Evolutionary conservation across 2,329 filamentous ascomycete species (phyloP), one percentile per base, ranked within the genome.

Genomic region (Aspergillus eucalypticola): DNA sequence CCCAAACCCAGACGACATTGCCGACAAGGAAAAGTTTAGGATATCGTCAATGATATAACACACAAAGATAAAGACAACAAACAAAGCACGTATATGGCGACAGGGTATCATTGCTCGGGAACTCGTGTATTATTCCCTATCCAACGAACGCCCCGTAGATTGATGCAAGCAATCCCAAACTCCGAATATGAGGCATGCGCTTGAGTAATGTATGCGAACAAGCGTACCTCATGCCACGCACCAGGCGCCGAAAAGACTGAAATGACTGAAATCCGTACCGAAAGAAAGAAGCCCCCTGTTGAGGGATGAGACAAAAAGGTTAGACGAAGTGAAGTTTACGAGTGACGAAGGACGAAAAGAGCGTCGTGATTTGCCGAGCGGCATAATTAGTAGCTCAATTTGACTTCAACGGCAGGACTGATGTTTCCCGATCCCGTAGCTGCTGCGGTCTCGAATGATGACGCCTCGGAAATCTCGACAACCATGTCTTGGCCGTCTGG

Each of bases 401-500:
- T 69, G 78, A 81, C 72, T 80, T 85, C 71, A 76, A 77, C 46
- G 69, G 76, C 60, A 68, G 71, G 64, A 51, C 44, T 65, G 49
- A 42, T 27, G 10, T 50, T 53, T 8, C 62, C 60, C n/a, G 54
- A 19, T n/a, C 49, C 57, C 21, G 59, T 13, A 19, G 41, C 42
- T 2, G 60, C 52, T 13, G 69, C 61, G 39, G 69, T 75, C 54
- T 80, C 74, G 53, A 78, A 73, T 48, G 90, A 81, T 17, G 68
- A 63, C 5, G 68, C 56, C 67, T 95, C 88, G 59, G 90, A 83
- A 60, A 88, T 85, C 67, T 89, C 86, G 44, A 85, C 84, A 39
- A 84, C 80, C 89, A 98, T 95, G 71, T 96, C 94, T 75, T 98
- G 92, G 32, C 92, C 93, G 78, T 99, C 95, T 1, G 87, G 85